Evolutionary conservation across 2,329 filamentous ascomycete genomes (phyloP), one percentile per base, ranked within the genome.

Genomic region (Colletotrichum navitas): DNA sequence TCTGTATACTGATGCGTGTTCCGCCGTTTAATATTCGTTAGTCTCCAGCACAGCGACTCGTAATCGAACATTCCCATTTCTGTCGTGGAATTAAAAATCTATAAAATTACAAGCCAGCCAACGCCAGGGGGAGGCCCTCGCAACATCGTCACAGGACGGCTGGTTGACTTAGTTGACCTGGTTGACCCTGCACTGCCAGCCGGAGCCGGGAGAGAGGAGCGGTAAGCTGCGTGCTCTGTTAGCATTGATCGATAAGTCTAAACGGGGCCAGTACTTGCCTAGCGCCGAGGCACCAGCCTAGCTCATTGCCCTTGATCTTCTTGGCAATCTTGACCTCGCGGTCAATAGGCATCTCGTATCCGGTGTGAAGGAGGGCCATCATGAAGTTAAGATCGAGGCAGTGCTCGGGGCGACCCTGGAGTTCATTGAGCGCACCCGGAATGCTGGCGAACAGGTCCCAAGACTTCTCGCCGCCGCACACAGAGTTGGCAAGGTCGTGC

Each of bases 361-460:
- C 96, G 7, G 94, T 97, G 82, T 98, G 95, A 66, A 98, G 85
- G 68, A 99, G 86, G 34, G 93, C 93, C 77, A 97, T 85, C 94
- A 98, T 98, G 80, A 98, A 99, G 85, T 94, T 99, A 77, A 99
- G 85, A 82, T 99, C 96, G 77, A 99, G 84, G 83, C 96, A 99
- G 82, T 92, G 93, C 83, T 99, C 95, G 2, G 96, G 94, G 69
- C 95, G 89, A 73, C 89, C 94, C 65, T 86, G 85, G 41, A 99
- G 87, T 84, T 98, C 94, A 1, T 92, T 87, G 63, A 98, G 81
- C 0, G 95, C 97, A 26, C 90, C 91, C 7, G 92, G 91, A 29
- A 98, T 87, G 68, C 88, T 88, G 66, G 88, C 85, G 79, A 99
- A 99, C 0, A 93, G 87, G 75, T 92, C 91, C 96, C 96, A 99